phyloP scores from a whole-genome alignment of 768 basidiomycete genomes.

The Saitozyma podzolica region DNA sequence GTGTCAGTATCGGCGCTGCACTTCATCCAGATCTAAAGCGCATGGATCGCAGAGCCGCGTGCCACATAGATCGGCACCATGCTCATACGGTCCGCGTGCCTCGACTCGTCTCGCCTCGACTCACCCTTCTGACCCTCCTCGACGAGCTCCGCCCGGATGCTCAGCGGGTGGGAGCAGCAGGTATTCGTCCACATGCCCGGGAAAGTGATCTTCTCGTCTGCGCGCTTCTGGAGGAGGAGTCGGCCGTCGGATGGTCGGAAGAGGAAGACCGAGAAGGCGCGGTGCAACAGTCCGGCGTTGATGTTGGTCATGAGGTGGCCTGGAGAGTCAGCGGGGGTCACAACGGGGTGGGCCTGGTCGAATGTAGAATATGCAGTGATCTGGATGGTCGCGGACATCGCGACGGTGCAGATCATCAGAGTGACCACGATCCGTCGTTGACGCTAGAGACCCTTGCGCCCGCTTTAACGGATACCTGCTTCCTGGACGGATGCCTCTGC shows the following conservation, averaged over 20 bases:
- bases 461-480: no score
- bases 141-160: constrained; percentile 70
- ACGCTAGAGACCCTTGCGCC: no score
- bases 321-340: constrained; percentile 47
- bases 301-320: constrained; percentile 99
- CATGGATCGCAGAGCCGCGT: not conserved
- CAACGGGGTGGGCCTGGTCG: no score
- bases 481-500: no score
- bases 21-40: not conserved
- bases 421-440: no score
- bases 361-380: no score
- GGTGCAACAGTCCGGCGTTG: constrained; percentile 83
- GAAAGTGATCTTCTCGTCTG: constrained; percentile 98
- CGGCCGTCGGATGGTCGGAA: constrained; percentile 93
- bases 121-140: constrained; percentile 67
- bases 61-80: not conserved
- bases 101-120: constrained; percentile 7
- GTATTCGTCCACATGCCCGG: constrained; percentile 99
- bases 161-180: constrained; percentile 92
- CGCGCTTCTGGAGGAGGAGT: constrained; percentile 89
- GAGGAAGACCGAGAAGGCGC: constrained; percentile 96
- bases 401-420: no score
- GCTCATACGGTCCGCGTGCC: no score
- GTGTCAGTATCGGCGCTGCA: not conserved
- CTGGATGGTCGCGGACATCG: no score